These are phyloP conservation scores for Rauvolfia tetraphylla DNA, from an alignment of 257 asterid genomes.

Conservation along the genomic window DNA sequence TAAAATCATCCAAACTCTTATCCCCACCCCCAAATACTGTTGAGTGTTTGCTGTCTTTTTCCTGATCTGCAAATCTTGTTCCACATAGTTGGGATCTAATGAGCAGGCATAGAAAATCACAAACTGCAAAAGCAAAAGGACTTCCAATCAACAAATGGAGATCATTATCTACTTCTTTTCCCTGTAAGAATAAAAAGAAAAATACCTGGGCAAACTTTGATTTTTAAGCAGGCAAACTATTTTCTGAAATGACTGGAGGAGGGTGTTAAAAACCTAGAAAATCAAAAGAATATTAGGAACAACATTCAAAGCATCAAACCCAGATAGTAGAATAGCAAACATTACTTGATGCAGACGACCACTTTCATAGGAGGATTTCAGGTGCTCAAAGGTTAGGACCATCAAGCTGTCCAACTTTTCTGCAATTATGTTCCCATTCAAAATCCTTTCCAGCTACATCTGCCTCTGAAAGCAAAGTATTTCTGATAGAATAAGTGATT, in stretches of 20 bases:
- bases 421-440: conserved; percentile 53
- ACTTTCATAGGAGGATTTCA: conserved; percentile 49
- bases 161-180: neutral
- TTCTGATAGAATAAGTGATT: conserved; percentile 9
- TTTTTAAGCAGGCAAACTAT: conserved; percentile 82
- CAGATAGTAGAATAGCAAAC: conserved; percentile 6
- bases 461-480: conserved; percentile 56
- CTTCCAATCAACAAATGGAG: neutral
- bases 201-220: conserved; percentile 95
- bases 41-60: no score
- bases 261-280: conserved; percentile 70
- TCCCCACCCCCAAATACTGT: no score
- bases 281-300: conserved; percentile 10
- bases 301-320: conserved; percentile 15
- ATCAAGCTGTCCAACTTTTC: conserved; percentile 73
- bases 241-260: conserved; percentile 74
- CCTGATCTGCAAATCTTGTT: conserved; percentile 43
- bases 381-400: conserved; percentile 76
- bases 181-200: neutral
- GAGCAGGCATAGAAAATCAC: conserved; percentile 93
- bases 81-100: conserved; percentile 90
- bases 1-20: no score
- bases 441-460: conserved; percentile 44
- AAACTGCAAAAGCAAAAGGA: conserved; percentile 51
- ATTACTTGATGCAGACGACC: conserved; percentile 64